phyloP scores from a whole-genome alignment of 2,329 filamentous ascomycete species.

The Colletotrichum phormii region DNA sequence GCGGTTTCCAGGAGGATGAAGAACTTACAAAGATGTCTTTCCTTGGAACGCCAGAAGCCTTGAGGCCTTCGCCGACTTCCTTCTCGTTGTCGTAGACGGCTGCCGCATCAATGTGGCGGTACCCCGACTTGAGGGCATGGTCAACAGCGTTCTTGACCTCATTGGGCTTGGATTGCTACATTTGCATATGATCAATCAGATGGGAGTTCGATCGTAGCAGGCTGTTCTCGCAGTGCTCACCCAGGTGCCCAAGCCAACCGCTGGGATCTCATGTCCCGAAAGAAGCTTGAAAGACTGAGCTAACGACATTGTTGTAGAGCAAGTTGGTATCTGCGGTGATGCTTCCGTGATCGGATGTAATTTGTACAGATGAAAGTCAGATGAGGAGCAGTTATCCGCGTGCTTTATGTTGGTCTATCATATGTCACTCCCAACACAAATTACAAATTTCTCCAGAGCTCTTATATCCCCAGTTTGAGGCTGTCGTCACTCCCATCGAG shows the following conservation, averaged over 20 bases:
- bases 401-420: neutral
- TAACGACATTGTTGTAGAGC: conserved; percentile 39
- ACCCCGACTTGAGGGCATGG: conserved; percentile 65
- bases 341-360: neutral
- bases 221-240: conserved; percentile 33
- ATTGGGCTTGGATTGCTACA: conserved; percentile 62
- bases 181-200: neutral
- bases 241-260: conserved; percentile 49
- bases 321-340: neutral
- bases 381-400: conserved; percentile 8
- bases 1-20: neutral
- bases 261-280: conserved; percentile 46
- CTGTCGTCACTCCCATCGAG: conserved; percentile 14
- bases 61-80: conserved; percentile 64
- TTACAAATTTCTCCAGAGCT: neutral
- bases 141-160: conserved; percentile 62
- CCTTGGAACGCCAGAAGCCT: conserved; percentile 57
- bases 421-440: conserved; percentile 2
- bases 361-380: neutral
- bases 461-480: conserved; percentile 30
- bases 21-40: conserved; percentile 57
- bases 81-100: conserved; percentile 73
- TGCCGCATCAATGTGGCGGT: conserved; percentile 71
- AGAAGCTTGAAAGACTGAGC: conserved; percentile 45
- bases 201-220: fast-evolving